Evolutionary conservation across 129 eudicot species (phyloP).

Genomic region (Rutidosis leptorrhynchoides): DNA sequence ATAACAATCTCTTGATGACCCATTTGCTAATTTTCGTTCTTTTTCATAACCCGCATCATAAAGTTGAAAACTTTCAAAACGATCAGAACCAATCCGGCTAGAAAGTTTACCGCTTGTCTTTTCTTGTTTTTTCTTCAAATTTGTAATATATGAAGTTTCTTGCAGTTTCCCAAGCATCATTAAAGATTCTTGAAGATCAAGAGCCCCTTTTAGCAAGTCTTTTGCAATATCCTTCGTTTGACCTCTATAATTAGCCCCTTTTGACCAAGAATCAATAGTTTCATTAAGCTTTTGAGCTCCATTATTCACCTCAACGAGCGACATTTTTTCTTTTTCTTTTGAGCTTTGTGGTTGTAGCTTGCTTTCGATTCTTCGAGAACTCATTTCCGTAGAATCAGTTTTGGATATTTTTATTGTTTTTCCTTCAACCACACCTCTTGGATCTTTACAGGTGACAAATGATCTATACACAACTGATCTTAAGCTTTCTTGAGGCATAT

Average conservation of each 20-base stretch:
- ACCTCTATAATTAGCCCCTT: constrained; percentile 35
- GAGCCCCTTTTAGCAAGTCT: constrained; percentile 73
- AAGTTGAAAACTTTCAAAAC: constrained; percentile 35
- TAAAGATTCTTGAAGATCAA: constrained; percentile 73
- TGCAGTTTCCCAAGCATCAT: constrained; percentile 64
- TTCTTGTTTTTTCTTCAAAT: constrained; percentile 48
- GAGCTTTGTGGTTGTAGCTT: constrained; percentile 25
- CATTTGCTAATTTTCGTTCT: constrained; percentile 41
- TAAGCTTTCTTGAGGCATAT: constrained; percentile 80
- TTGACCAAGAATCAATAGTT: constrained; percentile 68
- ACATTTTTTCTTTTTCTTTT: constrained; percentile 37
- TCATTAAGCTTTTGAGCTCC: constrained; percentile 65
- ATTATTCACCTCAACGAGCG: constrained; percentile 53
- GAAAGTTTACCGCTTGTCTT: constrained; percentile 34
- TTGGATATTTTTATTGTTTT: constrained; percentile 61
- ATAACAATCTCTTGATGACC: constrained; percentile 62
- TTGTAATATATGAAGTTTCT: constrained; percentile 48
- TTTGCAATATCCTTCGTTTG: constrained; percentile 53
- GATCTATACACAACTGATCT: constrained; percentile 81
- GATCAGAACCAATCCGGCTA: constrained; percentile 29
- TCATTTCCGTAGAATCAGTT: constrained; percentile 32
- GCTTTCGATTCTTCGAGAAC: constrained; percentile 29
- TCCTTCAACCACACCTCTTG: constrained; percentile 77
- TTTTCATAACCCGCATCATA: constrained; percentile 31
- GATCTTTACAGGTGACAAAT: constrained; percentile 92